These are phyloP conservation scores for Verticillium albo-atrum DNA, from an alignment of 2,329 filamentous ascomycete species.

Conservation along the genomic window DNA sequence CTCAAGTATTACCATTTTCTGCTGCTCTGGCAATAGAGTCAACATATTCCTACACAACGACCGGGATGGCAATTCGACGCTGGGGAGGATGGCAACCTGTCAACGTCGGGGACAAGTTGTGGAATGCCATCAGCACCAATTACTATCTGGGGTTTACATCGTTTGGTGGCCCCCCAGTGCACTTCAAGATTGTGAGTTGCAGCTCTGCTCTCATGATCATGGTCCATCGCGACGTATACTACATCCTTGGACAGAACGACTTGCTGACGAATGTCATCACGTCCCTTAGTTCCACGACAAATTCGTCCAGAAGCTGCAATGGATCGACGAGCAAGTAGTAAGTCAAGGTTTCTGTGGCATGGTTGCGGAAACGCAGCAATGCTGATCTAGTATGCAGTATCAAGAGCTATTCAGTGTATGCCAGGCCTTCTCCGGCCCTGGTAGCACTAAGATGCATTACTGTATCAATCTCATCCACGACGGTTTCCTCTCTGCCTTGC, in stretches of 20 bases:
- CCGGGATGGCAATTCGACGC: no score
- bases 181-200: slow-evolving; percentile 56
- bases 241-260: slow-evolving; percentile 1
- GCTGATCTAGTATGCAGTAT: slow-evolving; percentile 39
- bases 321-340: slow-evolving; percentile 67
- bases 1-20: no score
- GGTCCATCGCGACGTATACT: no score
- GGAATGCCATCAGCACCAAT: slow-evolving; percentile 16
- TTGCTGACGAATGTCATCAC: background rate
- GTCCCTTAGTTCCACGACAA: slow-evolving; percentile 44
- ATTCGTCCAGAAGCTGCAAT: slow-evolving; percentile 56
- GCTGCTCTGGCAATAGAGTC: no score
- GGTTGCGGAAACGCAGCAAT: no score
- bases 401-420: slow-evolving; percentile 68
- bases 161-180: slow-evolving; percentile 65
- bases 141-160: slow-evolving; percentile 62
- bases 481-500: slow-evolving; percentile 51
- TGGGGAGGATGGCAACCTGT: no score
- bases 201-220: background rate
- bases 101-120: background rate
- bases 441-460: slow-evolving; percentile 67
- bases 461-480: slow-evolving; percentile 61
- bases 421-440: slow-evolving; percentile 65
- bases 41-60: no score
- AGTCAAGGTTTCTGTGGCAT: background rate